These are phyloP conservation scores for Tulasnella calospora DNA, from an alignment of 768 basidiomycete species.

Conservation along the genomic window DNA sequence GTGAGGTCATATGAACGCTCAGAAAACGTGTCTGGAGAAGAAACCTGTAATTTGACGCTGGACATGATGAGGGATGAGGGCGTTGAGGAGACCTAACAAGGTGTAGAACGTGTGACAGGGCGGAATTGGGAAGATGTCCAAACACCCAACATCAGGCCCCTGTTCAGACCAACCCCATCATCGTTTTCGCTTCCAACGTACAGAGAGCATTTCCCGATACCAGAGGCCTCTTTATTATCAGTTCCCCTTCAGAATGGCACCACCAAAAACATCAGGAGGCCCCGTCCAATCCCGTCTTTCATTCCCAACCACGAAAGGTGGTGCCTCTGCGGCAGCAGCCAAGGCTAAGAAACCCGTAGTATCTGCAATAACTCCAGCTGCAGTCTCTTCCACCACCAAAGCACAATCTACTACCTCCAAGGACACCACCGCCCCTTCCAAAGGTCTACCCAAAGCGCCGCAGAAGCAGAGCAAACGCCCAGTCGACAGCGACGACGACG, in stretches of 20 bases:
- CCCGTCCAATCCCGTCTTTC: neutral
- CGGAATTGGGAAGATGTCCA: neutral
- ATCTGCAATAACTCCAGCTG: neutral
- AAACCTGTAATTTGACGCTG: slow-evolving; percentile 62
- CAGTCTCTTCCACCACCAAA: neutral
- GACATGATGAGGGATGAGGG: neutral
- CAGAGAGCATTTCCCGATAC: neutral
- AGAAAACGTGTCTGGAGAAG: slow-evolving; percentile 83
- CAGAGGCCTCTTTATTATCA: too few species aligned
- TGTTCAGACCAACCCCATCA: neutral
- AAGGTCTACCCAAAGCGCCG: neutral
- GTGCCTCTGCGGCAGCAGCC: neutral
- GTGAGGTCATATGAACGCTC: slow-evolving; percentile 80
- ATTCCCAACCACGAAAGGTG: slow-evolving; percentile 19
- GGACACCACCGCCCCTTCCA: neutral
- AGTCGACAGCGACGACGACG: slow-evolving; percentile 6
- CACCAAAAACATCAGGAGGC: slow-evolving; percentile 1
- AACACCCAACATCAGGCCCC: neutral
- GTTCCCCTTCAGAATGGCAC: neutral
- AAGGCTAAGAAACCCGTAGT: slow-evolving; percentile 7
- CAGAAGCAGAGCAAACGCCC: neutral
- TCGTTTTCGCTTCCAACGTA: neutral
- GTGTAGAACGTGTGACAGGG: slow-evolving; percentile 1
- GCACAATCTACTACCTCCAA: neutral
- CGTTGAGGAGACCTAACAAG: neutral